These are phyloP conservation scores for Blastobotrys apis DNA, from an alignment of 1,139 yeast species.

Conservation along the genomic window DNA sequence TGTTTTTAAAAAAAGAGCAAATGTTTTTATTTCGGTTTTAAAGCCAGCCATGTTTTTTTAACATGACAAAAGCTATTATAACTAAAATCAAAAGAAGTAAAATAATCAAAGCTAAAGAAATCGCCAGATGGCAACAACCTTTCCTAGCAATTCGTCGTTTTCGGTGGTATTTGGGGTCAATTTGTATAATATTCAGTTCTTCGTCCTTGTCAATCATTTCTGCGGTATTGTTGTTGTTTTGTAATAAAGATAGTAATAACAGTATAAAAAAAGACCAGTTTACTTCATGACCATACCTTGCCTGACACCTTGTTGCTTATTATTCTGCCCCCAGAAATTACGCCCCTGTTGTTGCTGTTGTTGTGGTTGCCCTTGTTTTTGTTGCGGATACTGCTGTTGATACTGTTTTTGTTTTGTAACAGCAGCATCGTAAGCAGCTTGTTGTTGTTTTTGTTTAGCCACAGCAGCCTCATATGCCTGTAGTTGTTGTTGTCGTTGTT, in stretches of 20 bases:
- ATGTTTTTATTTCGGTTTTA: not conserved
- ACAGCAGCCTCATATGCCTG: too few relatives aligned
- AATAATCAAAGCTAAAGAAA: not conserved
- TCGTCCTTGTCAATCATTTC: not conserved
- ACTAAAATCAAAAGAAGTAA: not conserved
- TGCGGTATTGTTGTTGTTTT: not conserved
- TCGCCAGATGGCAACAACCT: slow-evolving; percentile 1
- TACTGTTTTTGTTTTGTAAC: too few relatives aligned
- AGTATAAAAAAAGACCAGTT: too few relatives aligned
- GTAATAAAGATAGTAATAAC: too few relatives aligned
- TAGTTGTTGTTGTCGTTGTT: not conserved
- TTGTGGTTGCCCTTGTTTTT: too few relatives aligned
- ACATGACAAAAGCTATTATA: not conserved
- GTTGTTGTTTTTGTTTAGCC: not conserved
- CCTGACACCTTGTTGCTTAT: too few relatives aligned
- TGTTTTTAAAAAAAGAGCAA: not conserved
- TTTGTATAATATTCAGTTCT: not conserved
- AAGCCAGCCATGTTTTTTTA: not conserved
- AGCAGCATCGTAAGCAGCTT: too few relatives aligned
- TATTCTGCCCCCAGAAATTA: too few relatives aligned
- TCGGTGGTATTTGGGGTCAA: slow-evolving; percentile 2
- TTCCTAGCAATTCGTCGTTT: slow-evolving; percentile 4
- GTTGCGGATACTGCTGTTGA: too few relatives aligned
- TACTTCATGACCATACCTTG: too few relatives aligned
- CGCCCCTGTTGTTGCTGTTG: too few relatives aligned